phyloP scores from a whole-genome alignment of 192 early-diverging fungal species.

The Glomus cerebriforme region DNA sequence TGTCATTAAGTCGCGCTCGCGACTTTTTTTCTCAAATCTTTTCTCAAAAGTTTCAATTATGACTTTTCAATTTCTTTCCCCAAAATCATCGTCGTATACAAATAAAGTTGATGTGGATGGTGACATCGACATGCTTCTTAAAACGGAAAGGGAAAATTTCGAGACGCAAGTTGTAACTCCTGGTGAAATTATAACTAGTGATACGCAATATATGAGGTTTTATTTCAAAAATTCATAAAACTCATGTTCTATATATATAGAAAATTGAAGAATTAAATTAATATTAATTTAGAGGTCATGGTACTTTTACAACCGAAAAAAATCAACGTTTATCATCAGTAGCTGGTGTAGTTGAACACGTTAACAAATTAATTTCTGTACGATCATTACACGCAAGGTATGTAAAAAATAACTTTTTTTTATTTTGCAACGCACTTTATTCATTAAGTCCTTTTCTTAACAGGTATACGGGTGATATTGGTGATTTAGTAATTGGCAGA shows the following conservation, averaged over 20 bases:
- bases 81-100: not conserved
- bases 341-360: conserved; percentile 88
- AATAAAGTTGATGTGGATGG: not conserved
- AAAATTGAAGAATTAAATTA: not conserved
- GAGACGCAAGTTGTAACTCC: conserved; percentile 63
- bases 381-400: conserved; percentile 81
- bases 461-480: conserved; percentile 87
- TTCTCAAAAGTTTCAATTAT: not conserved
- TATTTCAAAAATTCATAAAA: conserved; percentile 32
- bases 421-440: not conserved
- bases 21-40: not conserved
- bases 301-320: conserved; percentile 77
- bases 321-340: conserved; percentile 73
- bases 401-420: not conserved
- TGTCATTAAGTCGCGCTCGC: not conserved
- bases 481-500: conserved; percentile 95
- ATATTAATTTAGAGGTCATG: conserved; percentile 68
- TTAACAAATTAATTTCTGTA: conserved; percentile 96
- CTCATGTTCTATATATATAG: not conserved
- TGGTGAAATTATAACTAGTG: conserved; percentile 72
- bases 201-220: conserved; percentile 78
- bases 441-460: not conserved
- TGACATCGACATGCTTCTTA: conserved; percentile 25
- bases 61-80: conserved; percentile 25
- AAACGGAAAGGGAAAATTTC: not conserved